Percentiles rank a stretch among this genome's conserved stretches.
Evolutionary conservation across 495 filamentous ascomycete species (phyloP).

Genomic region (Daldinia decipiens): DNA sequence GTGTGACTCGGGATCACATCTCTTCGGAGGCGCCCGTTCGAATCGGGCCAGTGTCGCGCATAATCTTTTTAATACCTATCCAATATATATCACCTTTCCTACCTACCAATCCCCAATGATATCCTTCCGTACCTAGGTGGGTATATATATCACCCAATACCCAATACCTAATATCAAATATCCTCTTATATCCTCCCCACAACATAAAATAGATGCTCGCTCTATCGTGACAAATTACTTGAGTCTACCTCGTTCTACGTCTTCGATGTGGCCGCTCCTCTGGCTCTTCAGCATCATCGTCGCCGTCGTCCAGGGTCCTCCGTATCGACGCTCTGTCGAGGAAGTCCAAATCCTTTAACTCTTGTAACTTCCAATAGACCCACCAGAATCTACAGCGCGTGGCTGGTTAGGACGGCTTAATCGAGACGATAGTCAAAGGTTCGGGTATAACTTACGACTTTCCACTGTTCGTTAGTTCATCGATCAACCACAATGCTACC

Average conservation of each 20-base stretch:
- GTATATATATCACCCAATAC: too few relatives aligned
- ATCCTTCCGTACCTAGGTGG: too few relatives aligned
- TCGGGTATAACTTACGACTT: neutral
- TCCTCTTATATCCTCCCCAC: too few relatives aligned
- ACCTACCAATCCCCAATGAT: too few relatives aligned
- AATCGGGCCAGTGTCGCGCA: conserved; percentile 18
- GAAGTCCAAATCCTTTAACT: neutral
- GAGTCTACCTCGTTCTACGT: neutral
- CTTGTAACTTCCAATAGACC: neutral
- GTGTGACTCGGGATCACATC: conserved; percentile 31
- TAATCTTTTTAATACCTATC: neutral
- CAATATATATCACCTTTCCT: too few relatives aligned
- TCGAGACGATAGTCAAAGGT: neutral
- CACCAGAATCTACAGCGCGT: neutral
- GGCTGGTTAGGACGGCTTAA: neutral
- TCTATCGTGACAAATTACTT: too few relatives aligned
- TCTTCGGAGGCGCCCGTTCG: conserved; percentile 29
- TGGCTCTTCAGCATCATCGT: neutral
- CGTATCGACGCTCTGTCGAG: neutral
- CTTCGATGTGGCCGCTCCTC: neutral
- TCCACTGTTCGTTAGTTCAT: neutral
- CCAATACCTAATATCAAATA: too few relatives aligned
- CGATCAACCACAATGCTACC: neutral
- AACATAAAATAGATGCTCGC: too few relatives aligned
- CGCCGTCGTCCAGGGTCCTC: neutral